Percentiles rank a stretch among this genome's conserved stretches.
phyloP scores from a whole-genome alignment of 1,284 basidiomycete species.

The Bondarzewia mesenterica region DNA sequence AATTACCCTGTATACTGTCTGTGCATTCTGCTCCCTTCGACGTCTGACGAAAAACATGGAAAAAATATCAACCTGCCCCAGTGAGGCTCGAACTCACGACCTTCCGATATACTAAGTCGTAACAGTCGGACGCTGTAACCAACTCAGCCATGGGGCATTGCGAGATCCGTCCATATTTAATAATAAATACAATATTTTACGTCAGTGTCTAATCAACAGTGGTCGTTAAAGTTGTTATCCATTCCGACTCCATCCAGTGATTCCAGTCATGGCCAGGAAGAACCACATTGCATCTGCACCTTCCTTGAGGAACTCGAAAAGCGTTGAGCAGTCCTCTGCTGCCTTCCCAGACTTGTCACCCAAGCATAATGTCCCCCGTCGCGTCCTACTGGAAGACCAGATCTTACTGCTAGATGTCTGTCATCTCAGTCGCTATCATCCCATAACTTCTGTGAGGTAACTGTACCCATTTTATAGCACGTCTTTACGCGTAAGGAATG shows the following conservation, averaged over 20 bases:
- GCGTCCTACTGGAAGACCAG: constrained; percentile 50
- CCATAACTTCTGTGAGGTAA: neutral
- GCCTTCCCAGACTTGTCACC: neutral
- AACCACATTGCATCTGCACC: too few relatives aligned
- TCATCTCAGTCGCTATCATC: constrained; percentile 5
- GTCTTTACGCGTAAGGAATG: constrained; percentile 56
- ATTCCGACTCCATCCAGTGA: too few relatives aligned
- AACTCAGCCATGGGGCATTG: constrained; percentile 73
- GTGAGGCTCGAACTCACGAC: constrained; percentile 71
- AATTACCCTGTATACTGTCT: too few relatives aligned
- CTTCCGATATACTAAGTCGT: constrained; percentile 50
- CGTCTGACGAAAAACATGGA: neutral
- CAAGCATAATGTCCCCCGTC: neutral
- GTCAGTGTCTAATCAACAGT: neutral
- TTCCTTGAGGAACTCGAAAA: neutral
- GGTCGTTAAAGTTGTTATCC: too few relatives aligned
- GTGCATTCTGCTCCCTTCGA: too few relatives aligned
- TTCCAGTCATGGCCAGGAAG: too few relatives aligned
- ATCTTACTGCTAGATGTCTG: constrained; percentile 57
- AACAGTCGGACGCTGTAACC: constrained; percentile 81
- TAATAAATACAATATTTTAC: neutral
- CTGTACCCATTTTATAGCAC: constrained; percentile 28
- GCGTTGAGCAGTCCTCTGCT: neutral
- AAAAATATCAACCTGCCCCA: constrained; percentile 39
- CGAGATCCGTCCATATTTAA: neutral